Conservation (phyloP, 2,329 filamentous ascomycete species). For the Botrytis medusae region DNA sequence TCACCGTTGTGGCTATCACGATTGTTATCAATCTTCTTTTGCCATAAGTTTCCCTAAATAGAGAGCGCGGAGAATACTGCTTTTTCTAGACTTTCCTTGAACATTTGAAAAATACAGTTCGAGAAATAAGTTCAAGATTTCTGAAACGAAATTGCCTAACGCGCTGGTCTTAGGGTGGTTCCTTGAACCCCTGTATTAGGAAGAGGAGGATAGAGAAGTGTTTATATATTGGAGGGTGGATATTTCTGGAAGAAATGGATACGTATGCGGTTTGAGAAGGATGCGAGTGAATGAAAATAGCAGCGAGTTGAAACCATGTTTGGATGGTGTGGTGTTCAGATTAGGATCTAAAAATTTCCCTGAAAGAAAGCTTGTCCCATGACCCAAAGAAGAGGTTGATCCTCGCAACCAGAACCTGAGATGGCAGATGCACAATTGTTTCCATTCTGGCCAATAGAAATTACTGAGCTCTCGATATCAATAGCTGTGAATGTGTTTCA, state of each 20-base stretch:
- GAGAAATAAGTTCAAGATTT: no score
- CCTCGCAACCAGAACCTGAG: background rate
- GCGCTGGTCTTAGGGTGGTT: no score
- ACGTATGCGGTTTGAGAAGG: background rate
- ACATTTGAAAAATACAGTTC: no score
- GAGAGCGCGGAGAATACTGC: background rate
- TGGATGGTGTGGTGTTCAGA: background rate
- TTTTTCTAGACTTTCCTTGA: background rate
- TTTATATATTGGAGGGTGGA: no score
- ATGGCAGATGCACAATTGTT: conserved; percentile 21
- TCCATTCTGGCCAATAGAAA: background rate
- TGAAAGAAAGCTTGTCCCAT: conserved; percentile 19
- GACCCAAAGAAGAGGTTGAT: conserved; percentile 2
- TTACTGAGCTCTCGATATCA: conserved; percentile 10
- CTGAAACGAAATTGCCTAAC: no score
- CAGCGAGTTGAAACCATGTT: no score
- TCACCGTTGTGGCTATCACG: background rate
- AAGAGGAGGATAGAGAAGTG: no score
- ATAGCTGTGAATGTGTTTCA: conserved; percentile 13
- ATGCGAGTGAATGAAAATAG: background rate
- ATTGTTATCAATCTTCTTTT: background rate
- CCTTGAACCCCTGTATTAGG: no score
- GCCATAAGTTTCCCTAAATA: background rate
- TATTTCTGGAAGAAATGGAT: background rate
- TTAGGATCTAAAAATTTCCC: conserved; percentile 11